phyloP scores from a whole-genome alignment of 2,329 filamentous ascomycete species.

The Colletotrichum viniferum region DNA sequence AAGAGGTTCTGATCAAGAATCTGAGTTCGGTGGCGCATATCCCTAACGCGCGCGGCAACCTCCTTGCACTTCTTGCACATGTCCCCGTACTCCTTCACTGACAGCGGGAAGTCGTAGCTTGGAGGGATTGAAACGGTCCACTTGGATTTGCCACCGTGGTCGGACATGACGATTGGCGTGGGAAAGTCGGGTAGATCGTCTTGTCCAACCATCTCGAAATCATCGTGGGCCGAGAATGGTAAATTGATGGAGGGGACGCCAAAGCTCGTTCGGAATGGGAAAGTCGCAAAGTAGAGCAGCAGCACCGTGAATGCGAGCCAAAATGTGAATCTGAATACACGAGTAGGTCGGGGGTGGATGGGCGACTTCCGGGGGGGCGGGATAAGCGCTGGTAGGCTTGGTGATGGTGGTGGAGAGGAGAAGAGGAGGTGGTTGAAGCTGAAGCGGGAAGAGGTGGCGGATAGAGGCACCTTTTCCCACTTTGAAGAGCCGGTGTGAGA shows the following conservation, averaged over 20 bases:
- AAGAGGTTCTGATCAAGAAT: slow-evolving; percentile 48
- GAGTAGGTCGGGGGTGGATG: slow-evolving; percentile 59
- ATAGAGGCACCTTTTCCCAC: slow-evolving; percentile 57
- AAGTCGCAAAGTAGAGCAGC: slow-evolving; percentile 53
- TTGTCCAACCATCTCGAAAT: slow-evolving; percentile 71
- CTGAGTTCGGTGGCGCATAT: slow-evolving; percentile 48
- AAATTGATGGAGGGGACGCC: slow-evolving; percentile 40
- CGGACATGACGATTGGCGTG: slow-evolving; percentile 72
- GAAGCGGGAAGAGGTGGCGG: slow-evolving; percentile 66
- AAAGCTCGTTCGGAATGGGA: slow-evolving; percentile 33
- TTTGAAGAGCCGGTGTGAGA: slow-evolving; percentile 49
- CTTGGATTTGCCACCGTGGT: slow-evolving; percentile 65
- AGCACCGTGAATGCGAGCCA: slow-evolving; percentile 56
- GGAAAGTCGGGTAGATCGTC: slow-evolving; percentile 73
- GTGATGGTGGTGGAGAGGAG: slow-evolving; percentile 71
- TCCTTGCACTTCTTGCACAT: slow-evolving; percentile 73
- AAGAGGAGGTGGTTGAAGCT: slow-evolving; percentile 71
- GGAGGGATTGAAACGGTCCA: slow-evolving; percentile 85
- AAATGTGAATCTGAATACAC: slow-evolving; percentile 59
- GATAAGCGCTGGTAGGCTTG: slow-evolving; percentile 70
- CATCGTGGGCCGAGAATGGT: slow-evolving; percentile 43
- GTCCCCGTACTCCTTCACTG: slow-evolving; percentile 67
- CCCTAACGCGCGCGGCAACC: slow-evolving; percentile 62
- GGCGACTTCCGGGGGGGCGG: slow-evolving; percentile 68
- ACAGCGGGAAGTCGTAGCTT: slow-evolving; percentile 68